Percentiles rank a stretch among this genome's conserved stretches.
These are phyloP conservation scores for Hibiscus tridactylites DNA, from an alignment of 345 rosid species.

Conservation along the genomic window DNA sequence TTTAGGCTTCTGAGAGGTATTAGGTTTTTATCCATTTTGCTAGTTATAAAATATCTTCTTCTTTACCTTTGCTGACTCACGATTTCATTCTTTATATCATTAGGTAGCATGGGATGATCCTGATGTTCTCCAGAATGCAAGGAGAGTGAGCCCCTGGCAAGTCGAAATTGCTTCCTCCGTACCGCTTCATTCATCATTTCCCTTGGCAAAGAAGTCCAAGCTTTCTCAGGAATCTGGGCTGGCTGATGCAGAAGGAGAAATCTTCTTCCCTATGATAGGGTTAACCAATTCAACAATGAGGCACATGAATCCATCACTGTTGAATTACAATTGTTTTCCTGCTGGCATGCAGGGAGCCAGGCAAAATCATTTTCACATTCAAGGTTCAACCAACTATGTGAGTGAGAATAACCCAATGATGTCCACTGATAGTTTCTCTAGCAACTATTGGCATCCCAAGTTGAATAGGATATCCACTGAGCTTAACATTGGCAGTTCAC, in stretches of 20 bases:
- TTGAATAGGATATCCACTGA: constrained; percentile 41
- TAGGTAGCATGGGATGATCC: constrained; percentile 87
- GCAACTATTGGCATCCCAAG: constrained; percentile 36
- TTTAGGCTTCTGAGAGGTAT: background rate
- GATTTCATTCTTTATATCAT: constrained; percentile 1
- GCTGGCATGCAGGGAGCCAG: constrained; percentile 99
- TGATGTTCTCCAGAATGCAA: constrained; percentile 53
- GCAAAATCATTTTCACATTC: constrained; percentile 50
- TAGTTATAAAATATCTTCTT: background rate
- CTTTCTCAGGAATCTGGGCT: constrained; percentile 30
- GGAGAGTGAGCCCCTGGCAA: constrained; percentile 87
- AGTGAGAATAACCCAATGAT: constrained; percentile 36
- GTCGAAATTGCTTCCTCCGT: constrained; percentile 45
- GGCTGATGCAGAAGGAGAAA: constrained; percentile 46
- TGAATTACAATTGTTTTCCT: constrained; percentile 56
- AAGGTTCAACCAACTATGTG: constrained; percentile 31
- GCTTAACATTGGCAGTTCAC: constrained; percentile 58
- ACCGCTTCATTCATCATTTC: constrained; percentile 37
- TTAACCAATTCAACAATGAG: constrained; percentile 40
- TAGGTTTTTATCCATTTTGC: background rate
- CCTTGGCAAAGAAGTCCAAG: constrained; percentile 50
- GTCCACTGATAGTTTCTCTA: constrained; percentile 25
- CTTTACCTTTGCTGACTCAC: background rate
- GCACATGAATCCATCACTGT: constrained; percentile 29
- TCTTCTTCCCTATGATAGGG: constrained; percentile 28